Percentiles rank a stretch among this genome's conserved stretches.
These are phyloP conservation scores for Eucalyptus decipiens DNA, from an alignment of 345 rosid species.

Conservation along the genomic window DNA sequence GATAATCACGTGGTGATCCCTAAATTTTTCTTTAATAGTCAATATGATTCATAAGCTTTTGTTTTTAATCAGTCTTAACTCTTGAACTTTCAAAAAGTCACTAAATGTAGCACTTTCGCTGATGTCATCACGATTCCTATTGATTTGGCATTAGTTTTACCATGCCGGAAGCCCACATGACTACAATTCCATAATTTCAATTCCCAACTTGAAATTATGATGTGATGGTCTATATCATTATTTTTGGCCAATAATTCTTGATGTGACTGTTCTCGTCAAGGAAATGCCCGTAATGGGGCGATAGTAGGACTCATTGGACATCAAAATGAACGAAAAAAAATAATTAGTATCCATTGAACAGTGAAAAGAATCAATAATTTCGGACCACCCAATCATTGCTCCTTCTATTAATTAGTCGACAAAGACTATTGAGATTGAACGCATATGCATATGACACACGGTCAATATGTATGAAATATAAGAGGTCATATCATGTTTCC, in stretches of 20 bases:
- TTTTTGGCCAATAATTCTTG: neutral
- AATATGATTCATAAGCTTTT: neutral
- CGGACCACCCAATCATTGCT: neutral
- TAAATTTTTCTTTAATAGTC: neutral
- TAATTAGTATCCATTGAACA: neutral
- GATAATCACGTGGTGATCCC: accelerated
- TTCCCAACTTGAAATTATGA: neutral
- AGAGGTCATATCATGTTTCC: neutral
- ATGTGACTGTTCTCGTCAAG: neutral
- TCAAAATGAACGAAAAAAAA: neutral
- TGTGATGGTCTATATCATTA: neutral
- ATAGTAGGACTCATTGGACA: neutral
- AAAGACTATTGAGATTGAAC: neutral
- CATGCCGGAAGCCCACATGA: neutral
- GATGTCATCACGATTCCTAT: neutral
- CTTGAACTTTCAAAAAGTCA: neutral
- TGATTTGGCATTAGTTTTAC: neutral
- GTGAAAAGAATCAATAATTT: neutral
- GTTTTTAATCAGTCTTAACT: neutral
- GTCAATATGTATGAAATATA: neutral
- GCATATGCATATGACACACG: neutral
- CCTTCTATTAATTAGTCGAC: neutral
- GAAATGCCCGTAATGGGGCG: neutral
- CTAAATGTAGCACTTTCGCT: neutral
- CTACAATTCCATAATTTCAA: neutral